Evolutionary conservation across 2,329 filamentous ascomycete species (phyloP).

Genomic region (Nemania bipapillata): DNA sequence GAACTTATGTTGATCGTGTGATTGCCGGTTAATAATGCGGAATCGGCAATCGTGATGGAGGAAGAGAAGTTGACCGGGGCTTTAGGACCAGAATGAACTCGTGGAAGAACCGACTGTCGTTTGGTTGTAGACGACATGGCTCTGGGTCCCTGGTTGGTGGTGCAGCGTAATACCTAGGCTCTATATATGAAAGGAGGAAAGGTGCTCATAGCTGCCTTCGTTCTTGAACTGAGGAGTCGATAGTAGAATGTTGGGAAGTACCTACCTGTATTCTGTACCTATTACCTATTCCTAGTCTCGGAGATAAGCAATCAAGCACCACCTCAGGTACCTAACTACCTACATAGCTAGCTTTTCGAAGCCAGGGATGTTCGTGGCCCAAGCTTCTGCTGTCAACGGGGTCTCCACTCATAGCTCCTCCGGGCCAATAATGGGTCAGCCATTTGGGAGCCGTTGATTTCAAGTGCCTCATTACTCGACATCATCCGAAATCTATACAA

Average conservation of each 20-base stretch:
- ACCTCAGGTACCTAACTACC: neutral
- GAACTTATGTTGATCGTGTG: conserved; percentile 82
- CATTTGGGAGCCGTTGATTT: conserved; percentile 45
- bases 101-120: conserved; percentile 67
- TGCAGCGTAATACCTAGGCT: neutral
- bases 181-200: conserved; percentile 1
- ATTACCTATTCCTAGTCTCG: too few relatives aligned
- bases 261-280: too few relatives aligned
- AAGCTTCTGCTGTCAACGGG: conserved; percentile 42
- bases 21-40: conserved; percentile 72
- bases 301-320: too few relatives aligned
- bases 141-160: neutral
- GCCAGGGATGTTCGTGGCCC: conserved; percentile 40
- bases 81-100: conserved; percentile 66
- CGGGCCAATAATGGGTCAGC: conserved; percentile 43
- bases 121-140: conserved; percentile 61
- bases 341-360: too few relatives aligned
- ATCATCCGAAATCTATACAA: conserved; percentile 44
- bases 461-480: conserved; percentile 49
- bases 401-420: conserved; percentile 34
- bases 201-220: conserved; percentile 33
- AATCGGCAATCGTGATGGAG: conserved; percentile 70
- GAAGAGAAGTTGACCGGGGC: conserved; percentile 71
- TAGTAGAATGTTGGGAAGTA: too few relatives aligned
- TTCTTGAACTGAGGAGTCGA: too few relatives aligned